Evolutionary conservation across 164 flowering plant genomes (phyloP), one percentile per base, ranked within the genome.

Genomic region (Magnolia sinica): DNA sequence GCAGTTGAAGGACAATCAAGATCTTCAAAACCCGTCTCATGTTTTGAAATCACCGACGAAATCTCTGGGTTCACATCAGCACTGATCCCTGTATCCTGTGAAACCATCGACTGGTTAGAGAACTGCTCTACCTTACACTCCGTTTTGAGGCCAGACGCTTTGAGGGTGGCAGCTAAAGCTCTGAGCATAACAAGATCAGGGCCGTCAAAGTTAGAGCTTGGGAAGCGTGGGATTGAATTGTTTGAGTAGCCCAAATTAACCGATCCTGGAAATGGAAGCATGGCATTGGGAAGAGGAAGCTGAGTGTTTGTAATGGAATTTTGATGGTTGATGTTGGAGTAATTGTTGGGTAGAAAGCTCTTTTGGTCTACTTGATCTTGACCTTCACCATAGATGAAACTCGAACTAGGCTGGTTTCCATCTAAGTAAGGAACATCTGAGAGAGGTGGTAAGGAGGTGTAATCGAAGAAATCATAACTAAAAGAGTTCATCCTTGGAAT

Each of bases 41-140:
- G 83, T 78, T 83, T 82, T 3, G 87, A 81, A 16, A 80, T 70
- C 8, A 79, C 84, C 1, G 87, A 87, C 0, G 91, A 88, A n/a
- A 86, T 87, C 81, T 87, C 91, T 0, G 85, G 73, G 58, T 79
- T 85, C 55, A 79, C 27, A 59, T 86, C 89, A 8, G 81, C 81
- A 72, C 91, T 87, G 20, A 81, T 45, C 1, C 87, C 88, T 1
- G 89, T 87, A 23, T 87, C 91, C 50, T 87, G 89, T 2, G 91
- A 87, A 20, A 27, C 80, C 50, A 80, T 85, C 11, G 87, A 79
- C 71, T 81, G 86, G 70, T 81, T 84, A 4, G 82, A 83, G 75
- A 78, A 86, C 85, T 78, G 76, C 73, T 83, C 84, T 67, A 76
- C 75, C 75, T 83, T 83, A 78, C 85, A 83, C 31, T 72, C 78